Percentiles rank a stretch among this genome's conserved stretches.
phyloP scores from a whole-genome alignment of 2,329 filamentous ascomycete species.

The Nothomitra cinnamomea region DNA sequence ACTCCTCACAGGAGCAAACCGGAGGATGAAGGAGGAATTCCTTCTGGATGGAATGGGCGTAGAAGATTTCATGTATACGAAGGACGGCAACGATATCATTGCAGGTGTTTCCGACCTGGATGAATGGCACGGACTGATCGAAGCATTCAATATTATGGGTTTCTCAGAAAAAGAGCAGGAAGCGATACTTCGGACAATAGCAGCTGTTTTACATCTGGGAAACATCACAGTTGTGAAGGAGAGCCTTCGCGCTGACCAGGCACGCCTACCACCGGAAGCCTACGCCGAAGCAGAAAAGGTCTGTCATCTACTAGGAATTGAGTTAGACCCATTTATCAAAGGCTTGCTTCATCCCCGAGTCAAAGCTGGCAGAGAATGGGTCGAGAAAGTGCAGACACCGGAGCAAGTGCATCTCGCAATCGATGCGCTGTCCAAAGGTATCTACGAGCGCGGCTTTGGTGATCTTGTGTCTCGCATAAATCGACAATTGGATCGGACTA shows the following conservation, averaged over 20 bases:
- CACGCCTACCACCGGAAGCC: constrained; percentile 59
- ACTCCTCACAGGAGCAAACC: constrained; percentile 67
- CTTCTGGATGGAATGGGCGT: constrained; percentile 58
- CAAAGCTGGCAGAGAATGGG: constrained; percentile 93
- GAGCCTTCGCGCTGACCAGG: constrained; percentile 80
- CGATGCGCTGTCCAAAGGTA: constrained; percentile 87
- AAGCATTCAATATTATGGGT: constrained; percentile 89
- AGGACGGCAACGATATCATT: constrained; percentile 81
- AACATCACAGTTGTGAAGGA: constrained; percentile 85
- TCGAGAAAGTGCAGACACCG: constrained; percentile 93
- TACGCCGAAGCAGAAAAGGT: constrained; percentile 60
- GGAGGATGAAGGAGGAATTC: constrained; percentile 55
- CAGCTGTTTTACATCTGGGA: constrained; percentile 81
- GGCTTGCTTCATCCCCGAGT: constrained; percentile 83
- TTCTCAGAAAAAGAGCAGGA: constrained; percentile 73
- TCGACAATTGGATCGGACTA: constrained; percentile 70
- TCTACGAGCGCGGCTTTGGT: constrained; percentile 92
- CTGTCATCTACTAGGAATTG: constrained; percentile 70
- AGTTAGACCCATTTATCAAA: constrained; percentile 69
- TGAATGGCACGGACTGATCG: constrained; percentile 79
- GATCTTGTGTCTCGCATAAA: constrained; percentile 89
- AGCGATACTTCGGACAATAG: constrained; percentile 71
- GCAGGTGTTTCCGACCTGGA: constrained; percentile 75
- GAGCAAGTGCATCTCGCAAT: constrained; percentile 85
- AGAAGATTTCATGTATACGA: constrained; percentile 82